Conservation (phyloP, 371 early-diverging fungal genomes). For the Batkoa obscura region DNA sequence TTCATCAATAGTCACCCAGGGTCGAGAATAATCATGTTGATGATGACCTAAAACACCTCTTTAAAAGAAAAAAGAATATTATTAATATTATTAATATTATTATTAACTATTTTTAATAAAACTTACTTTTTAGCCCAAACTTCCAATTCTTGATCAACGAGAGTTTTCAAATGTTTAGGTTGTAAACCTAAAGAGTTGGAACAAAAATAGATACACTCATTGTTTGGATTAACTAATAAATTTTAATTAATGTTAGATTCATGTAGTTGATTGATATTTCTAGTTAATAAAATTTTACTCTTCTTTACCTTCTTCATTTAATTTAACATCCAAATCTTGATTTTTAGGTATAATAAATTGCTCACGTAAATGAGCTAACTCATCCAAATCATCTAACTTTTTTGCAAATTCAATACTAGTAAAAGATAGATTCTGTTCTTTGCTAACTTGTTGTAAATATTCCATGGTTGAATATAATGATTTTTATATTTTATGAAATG, state of each 20-base stretch:
- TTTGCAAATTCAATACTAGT: no score
- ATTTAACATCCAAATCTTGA: not conserved
- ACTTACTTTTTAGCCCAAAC: constrained; percentile 43
- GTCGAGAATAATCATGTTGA: constrained; percentile 57
- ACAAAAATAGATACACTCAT: constrained; percentile 57
- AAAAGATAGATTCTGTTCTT: no score
- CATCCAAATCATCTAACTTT: not conserved
- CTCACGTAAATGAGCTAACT: not conserved
- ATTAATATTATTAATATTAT: constrained; percentile 4
- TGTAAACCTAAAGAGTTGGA: constrained; percentile 87
- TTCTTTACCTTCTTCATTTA: no score
- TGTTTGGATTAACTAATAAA: no score
- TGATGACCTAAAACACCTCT: constrained; percentile 79
- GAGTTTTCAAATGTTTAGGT: constrained; percentile 41
- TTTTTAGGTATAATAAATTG: not conserved
- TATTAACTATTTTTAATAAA: not conserved
- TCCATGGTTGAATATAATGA: no score
- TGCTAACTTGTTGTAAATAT: no score
- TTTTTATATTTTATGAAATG: no score
- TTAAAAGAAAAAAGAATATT: not conserved
- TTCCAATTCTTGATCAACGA: constrained; percentile 72
- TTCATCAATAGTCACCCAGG: constrained; percentile 79
- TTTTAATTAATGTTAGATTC: no score
- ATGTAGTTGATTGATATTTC: no score
- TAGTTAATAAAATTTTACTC: no score